Evolutionary conservation across 495 filamentous ascomycete species (phyloP), one percentile per base, ranked within the genome.

Genomic region (Trichocladium antarcticum): DNA sequence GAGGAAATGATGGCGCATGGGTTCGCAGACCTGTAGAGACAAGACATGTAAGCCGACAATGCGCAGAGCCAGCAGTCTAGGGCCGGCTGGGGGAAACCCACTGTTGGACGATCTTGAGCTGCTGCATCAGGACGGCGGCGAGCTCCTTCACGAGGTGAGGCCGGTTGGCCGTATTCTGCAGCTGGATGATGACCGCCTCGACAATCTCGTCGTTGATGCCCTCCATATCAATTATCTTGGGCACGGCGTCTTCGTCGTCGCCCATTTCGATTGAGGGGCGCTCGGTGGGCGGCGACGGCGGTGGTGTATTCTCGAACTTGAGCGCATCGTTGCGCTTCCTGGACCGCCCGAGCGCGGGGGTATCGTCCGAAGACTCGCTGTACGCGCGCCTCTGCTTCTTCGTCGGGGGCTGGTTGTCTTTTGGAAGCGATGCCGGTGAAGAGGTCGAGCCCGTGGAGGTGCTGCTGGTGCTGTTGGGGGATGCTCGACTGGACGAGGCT

Each of bases 131-230:
- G 19, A 93, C 75, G 6, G 83, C 74, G 37, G 92, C 89, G 29
- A 98, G 78, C 68, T 97, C 93, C 66, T 95, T 96, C 42, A 96
- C 86, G 19, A 95, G 69, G 56, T 96, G 92, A 5, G 92, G 92
- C 43, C 88, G 75, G 68, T 98, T 98, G 28, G 84, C 86, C 8
- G 93, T 92, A 63, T 83, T 82, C 64, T 97, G 86, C 50, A 98
- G 71, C 67, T 93, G 89, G 48, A 92, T 71, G 49, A 97, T 88
- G 37, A 94, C 89, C 10, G 78, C 89, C 53, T 92, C 82, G 36
- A 98, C 89, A 49, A 98, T 93, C 52, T 95, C 89, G 64, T 98
- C 92, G 57, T 85, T 84, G 66, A 96, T 92, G 42, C 85, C 85
- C 53, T 89, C 82, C 49, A 89, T 76, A 60, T 94, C 87, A 58